Evolutionary conservation across 148 eudicot species (phyloP), one percentile per base, ranked within the genome.

Genomic region (Rhododendron mucronatum): DNA sequence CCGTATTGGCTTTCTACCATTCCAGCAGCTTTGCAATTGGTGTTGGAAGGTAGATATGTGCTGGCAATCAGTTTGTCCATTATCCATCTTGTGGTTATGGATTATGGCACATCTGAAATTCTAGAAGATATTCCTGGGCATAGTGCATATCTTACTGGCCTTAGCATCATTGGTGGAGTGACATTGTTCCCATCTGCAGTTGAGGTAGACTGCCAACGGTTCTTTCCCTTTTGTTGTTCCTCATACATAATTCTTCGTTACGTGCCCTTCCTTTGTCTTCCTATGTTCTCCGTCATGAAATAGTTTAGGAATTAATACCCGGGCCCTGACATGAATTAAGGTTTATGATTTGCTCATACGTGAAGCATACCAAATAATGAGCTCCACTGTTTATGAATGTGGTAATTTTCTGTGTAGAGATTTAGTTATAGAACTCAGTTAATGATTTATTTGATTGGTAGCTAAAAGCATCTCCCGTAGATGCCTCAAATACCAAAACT

Each of bases 151-250:
- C 94, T 96, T 41, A 96, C 96, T 1, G 98, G 94, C 9, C 98
- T 95, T 79, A 96, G 98, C 89, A 95, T 94, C 80, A 92, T 96
- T 83, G 98, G 98, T 86, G 98, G 98, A 71, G 91, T 93, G 96
- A 91, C 98, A 81, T 88, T 96, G 90, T 96, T 94, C 88, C 91
- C 94, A 65, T 93, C 96, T 78, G 93, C 96, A 67, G 51, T 94
- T 63, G 93, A 91, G 98, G 94, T 93, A 93, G 88, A 16, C 55
- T 82, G 5, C 61, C 26, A 78, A 65, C 45, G 26, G 23, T 20
- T 50, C 39, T 15, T 50, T 85, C 79, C 67, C 69, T 2, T 55
- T 55, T 18, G 44, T 35, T 23, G 15, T 81, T 81, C 83, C 21
- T 81, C 16, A 9, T 69, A 69, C 37, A 55, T 10, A 26, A 20